These are phyloP conservation scores for Podaxis mareebaensis DNA, from an alignment of 768 basidiomycete genomes.

Conservation along the genomic window DNA sequence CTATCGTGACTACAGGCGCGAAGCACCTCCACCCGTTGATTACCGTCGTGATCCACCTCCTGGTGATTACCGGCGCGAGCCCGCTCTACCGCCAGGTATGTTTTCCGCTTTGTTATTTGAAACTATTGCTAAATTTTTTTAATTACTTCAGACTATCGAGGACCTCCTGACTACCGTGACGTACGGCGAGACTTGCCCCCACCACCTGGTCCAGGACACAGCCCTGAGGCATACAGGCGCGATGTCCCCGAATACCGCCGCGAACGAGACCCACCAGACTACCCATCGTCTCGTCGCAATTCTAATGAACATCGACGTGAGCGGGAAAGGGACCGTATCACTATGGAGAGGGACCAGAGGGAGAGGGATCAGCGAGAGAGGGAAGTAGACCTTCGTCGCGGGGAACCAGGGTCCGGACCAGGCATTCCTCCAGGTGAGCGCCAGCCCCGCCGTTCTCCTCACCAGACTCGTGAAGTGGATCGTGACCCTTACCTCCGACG, in stretches of 20 bases:
- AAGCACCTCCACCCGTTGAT: conserved; percentile 9
- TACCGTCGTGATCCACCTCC: conserved; percentile 14
- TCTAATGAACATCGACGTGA: conserved; percentile 15
- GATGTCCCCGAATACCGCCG: conserved; percentile 12
- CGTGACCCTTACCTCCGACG: conserved; percentile 15
- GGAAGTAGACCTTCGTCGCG: conserved; percentile 15
- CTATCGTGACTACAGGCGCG: conserved; percentile 15
- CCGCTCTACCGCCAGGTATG: conserved; percentile 8
- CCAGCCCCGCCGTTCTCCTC: conserved; percentile 11
- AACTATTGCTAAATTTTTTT: neutral
- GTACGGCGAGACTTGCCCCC: conserved; percentile 11
- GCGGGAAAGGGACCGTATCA: conserved; percentile 14
- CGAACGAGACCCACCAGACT: conserved; percentile 13
- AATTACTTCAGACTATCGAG: conserved; percentile 5
- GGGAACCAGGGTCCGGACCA: conserved; percentile 13
- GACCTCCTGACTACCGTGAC: conserved; percentile 10
- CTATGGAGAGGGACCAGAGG: conserved; percentile 10
- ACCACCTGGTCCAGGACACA: conserved; percentile 12
- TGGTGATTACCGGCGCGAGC: conserved; percentile 12
- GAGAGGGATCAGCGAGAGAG: conserved; percentile 16
- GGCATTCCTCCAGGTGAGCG: conserved; percentile 15
- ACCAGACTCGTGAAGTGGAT: conserved; percentile 13
- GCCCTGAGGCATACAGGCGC: conserved; percentile 13
- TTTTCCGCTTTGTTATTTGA: neutral
- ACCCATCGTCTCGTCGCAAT: conserved; percentile 10